These are phyloP conservation scores for Lolium rigidum DNA, from an alignment of 176 grass and related monocot genomes.

Conservation along the genomic window DNA sequence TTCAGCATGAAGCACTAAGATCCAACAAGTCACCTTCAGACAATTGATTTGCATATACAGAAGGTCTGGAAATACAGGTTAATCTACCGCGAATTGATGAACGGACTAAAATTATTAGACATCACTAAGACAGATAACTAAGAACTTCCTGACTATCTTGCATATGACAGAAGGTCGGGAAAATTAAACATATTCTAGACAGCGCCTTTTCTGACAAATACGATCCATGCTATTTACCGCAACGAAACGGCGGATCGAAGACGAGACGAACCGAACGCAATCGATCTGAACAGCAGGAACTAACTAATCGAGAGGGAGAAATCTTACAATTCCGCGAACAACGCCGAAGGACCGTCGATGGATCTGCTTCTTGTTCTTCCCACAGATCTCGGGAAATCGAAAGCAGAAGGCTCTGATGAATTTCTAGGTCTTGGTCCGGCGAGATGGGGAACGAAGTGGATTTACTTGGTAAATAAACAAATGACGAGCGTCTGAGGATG, in stretches of 20 bases:
- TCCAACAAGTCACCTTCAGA: neutral
- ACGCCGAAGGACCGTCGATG: neutral
- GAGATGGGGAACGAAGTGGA: neutral
- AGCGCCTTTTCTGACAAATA: too few species aligned
- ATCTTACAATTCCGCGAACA: constrained; percentile 48
- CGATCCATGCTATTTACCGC: neutral
- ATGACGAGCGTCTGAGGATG: neutral
- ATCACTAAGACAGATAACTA: neutral
- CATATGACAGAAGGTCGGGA: neutral
- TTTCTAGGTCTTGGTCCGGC: neutral
- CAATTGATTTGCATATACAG: neutral
- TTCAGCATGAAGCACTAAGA: neutral
- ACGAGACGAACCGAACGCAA: neutral
- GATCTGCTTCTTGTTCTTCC: neutral
- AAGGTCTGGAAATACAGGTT: too few species aligned
- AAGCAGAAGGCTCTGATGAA: neutral
- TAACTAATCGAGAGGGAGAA: neutral
- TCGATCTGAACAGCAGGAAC: neutral
- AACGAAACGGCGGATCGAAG: neutral
- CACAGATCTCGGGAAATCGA: neutral
- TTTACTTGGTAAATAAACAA: neutral
- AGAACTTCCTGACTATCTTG: neutral
- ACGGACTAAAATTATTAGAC: neutral
- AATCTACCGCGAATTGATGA: neutral
- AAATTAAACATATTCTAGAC: neutral